Percentiles rank a stretch among this genome's conserved stretches.
Evolutionary conservation across 2,329 filamentous ascomycete species (phyloP).

Genomic region (Aspergillus thermomutatus): DNA sequence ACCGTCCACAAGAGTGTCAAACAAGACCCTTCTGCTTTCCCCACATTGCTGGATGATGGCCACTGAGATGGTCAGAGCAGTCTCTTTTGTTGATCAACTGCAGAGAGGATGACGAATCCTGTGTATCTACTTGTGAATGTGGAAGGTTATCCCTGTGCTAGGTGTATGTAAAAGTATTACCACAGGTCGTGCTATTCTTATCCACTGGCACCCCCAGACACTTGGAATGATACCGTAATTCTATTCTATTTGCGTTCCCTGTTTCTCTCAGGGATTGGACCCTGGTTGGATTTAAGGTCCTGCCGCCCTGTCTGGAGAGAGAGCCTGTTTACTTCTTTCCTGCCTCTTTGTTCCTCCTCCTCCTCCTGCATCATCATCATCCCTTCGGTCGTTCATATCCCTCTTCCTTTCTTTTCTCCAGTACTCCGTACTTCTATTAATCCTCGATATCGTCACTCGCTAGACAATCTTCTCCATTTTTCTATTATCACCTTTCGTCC

Average conservation of each 20-base stretch:
- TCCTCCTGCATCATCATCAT: not conserved
- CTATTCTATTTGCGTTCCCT: not conserved
- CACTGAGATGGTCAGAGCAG: not conserved
- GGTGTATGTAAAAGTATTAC: not conserved
- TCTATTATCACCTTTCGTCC: slow-evolving; percentile 17
- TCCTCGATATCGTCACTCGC: slow-evolving; percentile 23
- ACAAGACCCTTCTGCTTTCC: not conserved
- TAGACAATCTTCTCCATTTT: slow-evolving; percentile 12
- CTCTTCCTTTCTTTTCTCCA: slow-evolving; percentile 17
- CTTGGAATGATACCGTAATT: not conserved
- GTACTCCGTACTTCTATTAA: slow-evolving; percentile 19
- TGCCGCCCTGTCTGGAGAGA: not conserved
- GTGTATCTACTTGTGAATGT: not conserved
- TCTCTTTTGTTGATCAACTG: not conserved
- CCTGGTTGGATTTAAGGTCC: not conserved
- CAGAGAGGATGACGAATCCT: not conserved
- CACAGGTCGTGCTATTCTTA: not conserved
- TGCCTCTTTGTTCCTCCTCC: not conserved
- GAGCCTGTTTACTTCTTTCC: slow-evolving; percentile 1
- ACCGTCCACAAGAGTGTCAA: not conserved
- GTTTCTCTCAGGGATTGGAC: not conserved
- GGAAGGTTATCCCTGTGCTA: not conserved
- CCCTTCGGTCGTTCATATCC: not conserved
- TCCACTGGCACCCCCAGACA: not conserved
- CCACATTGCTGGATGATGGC: not conserved